Conservation (phyloP, 1,139 yeast species). For the Debaryomycetaceae sp. region DNA sequence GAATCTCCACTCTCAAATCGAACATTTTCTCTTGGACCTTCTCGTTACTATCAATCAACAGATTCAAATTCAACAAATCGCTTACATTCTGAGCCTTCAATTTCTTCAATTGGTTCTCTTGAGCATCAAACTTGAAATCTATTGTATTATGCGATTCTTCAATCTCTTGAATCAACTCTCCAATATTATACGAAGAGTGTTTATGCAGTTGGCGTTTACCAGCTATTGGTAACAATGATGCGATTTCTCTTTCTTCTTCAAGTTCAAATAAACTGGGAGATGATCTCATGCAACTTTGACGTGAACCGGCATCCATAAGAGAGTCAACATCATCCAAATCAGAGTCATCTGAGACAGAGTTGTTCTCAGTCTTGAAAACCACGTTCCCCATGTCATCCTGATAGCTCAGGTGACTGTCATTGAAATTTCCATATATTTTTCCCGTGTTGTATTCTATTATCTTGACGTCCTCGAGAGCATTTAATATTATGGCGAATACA, state of each 20-base stretch:
- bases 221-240: background rate
- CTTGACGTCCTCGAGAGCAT: constrained; percentile 4
- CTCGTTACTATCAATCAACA: background rate
- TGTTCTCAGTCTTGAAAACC: background rate
- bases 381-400: background rate
- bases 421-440: constrained; percentile 1
- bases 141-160: constrained; percentile 4
- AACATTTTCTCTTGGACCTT: background rate
- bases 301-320: constrained; percentile 7
- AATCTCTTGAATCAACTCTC: constrained; percentile 2
- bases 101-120: constrained; percentile 3
- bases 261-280: background rate
- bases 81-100: constrained; percentile 3
- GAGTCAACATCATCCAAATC: constrained; percentile 7
- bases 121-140: constrained; percentile 2
- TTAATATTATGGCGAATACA: constrained; percentile 4
- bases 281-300: background rate
- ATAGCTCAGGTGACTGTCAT: background rate
- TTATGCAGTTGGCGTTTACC: background rate
- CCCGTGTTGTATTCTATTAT: constrained; percentile 2
- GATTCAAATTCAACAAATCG: background rate
- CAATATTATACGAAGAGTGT: constrained; percentile 1
- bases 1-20: background rate
- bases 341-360: constrained; percentile 5
- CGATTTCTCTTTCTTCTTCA: background rate